phyloP scores from a whole-genome alignment of 2,329 filamentous ascomycete genomes.

The Chaetoscypha palmicola region DNA sequence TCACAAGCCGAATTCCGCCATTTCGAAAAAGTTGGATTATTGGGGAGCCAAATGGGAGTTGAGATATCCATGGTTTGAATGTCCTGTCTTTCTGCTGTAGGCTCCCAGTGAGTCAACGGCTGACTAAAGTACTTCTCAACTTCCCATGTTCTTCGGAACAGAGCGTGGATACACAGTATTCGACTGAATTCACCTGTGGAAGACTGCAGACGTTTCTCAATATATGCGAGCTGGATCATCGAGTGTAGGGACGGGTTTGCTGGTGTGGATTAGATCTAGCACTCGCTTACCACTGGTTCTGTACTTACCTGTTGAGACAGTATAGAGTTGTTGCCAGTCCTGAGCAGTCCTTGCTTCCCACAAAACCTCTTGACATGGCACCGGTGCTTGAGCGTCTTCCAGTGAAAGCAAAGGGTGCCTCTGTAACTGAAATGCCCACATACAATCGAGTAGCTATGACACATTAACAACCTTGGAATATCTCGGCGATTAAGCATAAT shows the following conservation, averaged over 20 bases:
- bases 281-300: too few relatives aligned
- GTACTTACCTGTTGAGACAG: constrained; percentile 16
- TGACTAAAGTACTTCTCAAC: constrained; percentile 39
- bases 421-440: constrained; percentile 34
- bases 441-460: constrained; percentile 37
- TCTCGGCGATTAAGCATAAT: background rate
- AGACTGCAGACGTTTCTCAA: constrained; percentile 40
- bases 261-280: constrained; percentile 8
- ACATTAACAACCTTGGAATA: background rate
- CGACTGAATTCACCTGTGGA: constrained; percentile 43
- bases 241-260: constrained; percentile 34
- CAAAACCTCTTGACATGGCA: constrained; percentile 36
- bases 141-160: constrained; percentile 44
- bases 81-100: constrained; percentile 35
- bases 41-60: constrained; percentile 40
- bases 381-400: constrained; percentile 34
- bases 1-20: constrained; percentile 39
- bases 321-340: constrained; percentile 29
- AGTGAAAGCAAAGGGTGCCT: constrained; percentile 32
- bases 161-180: constrained; percentile 41
- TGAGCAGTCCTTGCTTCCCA: constrained; percentile 34
- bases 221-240: constrained; percentile 40
- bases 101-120: constrained; percentile 39
- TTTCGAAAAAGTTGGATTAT: constrained; percentile 40
- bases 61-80: constrained; percentile 29